Percentiles rank a stretch among this genome's conserved stretches.
phyloP scores from a whole-genome alignment of 1,284 basidiomycete genomes.

The Austropuccinia psidii region DNA sequence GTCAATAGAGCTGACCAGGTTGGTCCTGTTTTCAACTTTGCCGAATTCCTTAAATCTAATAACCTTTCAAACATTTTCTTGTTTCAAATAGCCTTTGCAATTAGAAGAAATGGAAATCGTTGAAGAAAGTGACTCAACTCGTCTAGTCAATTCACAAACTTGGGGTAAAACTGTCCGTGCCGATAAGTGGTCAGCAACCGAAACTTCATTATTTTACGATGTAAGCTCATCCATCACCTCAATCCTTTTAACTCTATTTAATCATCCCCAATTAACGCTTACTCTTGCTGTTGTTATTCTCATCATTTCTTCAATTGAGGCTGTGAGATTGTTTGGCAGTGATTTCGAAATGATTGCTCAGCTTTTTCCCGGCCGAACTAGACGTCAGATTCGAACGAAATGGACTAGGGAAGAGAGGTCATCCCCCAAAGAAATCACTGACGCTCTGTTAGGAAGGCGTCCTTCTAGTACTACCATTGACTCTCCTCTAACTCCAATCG shows the following conservation, averaged over 20 bases:
- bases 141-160: slow-evolving; percentile 75
- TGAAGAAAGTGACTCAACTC: slow-evolving; percentile 69
- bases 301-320: slow-evolving; percentile 52
- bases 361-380: slow-evolving; percentile 71
- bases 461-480: background rate
- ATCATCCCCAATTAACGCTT: background rate
- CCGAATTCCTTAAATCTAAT: background rate
- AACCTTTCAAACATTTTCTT: slow-evolving; percentile 48
- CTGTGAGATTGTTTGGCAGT: slow-evolving; percentile 75
- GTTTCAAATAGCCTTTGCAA: slow-evolving; percentile 47
- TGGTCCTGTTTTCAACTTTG: background rate
- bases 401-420: slow-evolving; percentile 78
- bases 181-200: slow-evolving; percentile 71
- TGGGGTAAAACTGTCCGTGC: slow-evolving; percentile 68
- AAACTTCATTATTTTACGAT: slow-evolving; percentile 75
- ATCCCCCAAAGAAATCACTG: slow-evolving; percentile 53
- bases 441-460: slow-evolving; percentile 36
- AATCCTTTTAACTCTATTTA: background rate
- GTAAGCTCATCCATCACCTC: slow-evolving; percentile 51
- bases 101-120: slow-evolving; percentile 66
- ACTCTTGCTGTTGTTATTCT: too few species aligned
- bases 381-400: slow-evolving; percentile 81
- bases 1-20: slow-evolving; percentile 55
- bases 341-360: slow-evolving; percentile 85
- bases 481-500: too few species aligned